These are phyloP conservation scores for Mallotus repandus DNA, from an alignment of 441 rosid genomes.

Conservation along the genomic window DNA sequence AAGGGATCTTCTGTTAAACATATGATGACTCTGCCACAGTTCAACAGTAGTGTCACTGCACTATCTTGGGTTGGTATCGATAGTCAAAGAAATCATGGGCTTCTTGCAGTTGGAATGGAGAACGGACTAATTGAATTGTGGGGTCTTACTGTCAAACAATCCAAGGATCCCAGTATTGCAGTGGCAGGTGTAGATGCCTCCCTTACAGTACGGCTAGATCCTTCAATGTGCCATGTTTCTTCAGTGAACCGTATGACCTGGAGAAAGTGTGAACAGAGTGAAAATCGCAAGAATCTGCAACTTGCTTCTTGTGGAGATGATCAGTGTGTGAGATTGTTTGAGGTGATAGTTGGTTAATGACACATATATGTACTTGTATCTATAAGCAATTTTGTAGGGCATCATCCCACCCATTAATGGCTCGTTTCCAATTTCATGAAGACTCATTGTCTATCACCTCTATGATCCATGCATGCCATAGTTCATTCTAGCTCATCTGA, in stretches of 20 bases:
- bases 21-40: slow-evolving; percentile 55
- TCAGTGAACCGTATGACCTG: slow-evolving; percentile 75
- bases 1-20: slow-evolving; percentile 43
- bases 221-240: slow-evolving; percentile 73
- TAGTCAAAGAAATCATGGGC: slow-evolving; percentile 44
- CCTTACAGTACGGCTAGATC: slow-evolving; percentile 46
- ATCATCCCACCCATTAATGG: background rate
- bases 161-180: slow-evolving; percentile 23
- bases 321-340: slow-evolving; percentile 75
- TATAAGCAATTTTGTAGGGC: slow-evolving; percentile 15
- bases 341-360: slow-evolving; percentile 38
- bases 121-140: slow-evolving; percentile 78
- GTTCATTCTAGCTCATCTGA: background rate
- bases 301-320: slow-evolving; percentile 93
- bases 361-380: background rate
- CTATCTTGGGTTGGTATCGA: slow-evolving; percentile 79
- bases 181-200: slow-evolving; percentile 35
- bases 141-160: slow-evolving; percentile 37
- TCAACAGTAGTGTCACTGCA: slow-evolving; percentile 82
- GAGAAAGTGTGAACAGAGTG: slow-evolving; percentile 45
- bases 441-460: background rate
- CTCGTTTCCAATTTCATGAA: background rate
- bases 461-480: background rate
- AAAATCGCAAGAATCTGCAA: slow-evolving; percentile 33
- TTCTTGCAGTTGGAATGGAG: slow-evolving; percentile 83